A percentile compares a stretch with the other conserved stretches of the same genome.
These are phyloP conservation scores for Dictyostelium capitatum DNA, from an alignment of 78 protist species.

Conservation along the genomic window DNA sequence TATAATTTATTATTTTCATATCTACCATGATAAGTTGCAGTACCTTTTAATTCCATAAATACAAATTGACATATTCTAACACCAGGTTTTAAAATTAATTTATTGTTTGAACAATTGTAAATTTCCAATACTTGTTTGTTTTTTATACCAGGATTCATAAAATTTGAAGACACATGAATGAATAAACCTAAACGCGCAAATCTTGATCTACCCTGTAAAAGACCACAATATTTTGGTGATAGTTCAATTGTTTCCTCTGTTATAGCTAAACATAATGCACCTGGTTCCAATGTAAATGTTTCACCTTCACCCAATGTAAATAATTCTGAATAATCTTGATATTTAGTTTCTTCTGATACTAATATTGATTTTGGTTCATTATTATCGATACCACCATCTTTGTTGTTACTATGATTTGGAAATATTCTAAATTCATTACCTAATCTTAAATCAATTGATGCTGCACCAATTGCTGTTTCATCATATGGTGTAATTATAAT, in stretches of 20 bases:
- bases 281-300: constrained; percentile 76
- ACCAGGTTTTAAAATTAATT: constrained; percentile 85
- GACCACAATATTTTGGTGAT: constrained; percentile 85
- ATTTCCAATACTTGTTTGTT: constrained; percentile 92
- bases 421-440: constrained; percentile 90
- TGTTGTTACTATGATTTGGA: background rate
- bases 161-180: constrained; percentile 91
- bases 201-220: constrained; percentile 90
- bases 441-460: constrained; percentile 87
- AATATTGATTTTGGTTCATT: constrained; percentile 12
- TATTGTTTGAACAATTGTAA: constrained; percentile 89
- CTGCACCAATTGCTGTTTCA: constrained; percentile 73
- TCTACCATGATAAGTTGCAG: constrained; percentile 84
- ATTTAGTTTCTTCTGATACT: constrained; percentile 74
- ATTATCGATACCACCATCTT: background rate
- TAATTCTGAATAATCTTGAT: constrained; percentile 85
- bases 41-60: constrained; percentile 87
- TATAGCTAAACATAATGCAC: constrained; percentile 85
- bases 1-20: constrained; percentile 45
- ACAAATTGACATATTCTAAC: constrained; percentile 89
- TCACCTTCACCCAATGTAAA: constrained; percentile 76
- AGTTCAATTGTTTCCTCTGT: constrained; percentile 87
- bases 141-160: constrained; percentile 91
- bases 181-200: constrained; percentile 91
- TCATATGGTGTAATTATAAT: constrained; percentile 81